These are phyloP conservation scores for Fusarium humuli DNA, from an alignment of 2,329 filamentous ascomycete genomes.

Conservation along the genomic window DNA sequence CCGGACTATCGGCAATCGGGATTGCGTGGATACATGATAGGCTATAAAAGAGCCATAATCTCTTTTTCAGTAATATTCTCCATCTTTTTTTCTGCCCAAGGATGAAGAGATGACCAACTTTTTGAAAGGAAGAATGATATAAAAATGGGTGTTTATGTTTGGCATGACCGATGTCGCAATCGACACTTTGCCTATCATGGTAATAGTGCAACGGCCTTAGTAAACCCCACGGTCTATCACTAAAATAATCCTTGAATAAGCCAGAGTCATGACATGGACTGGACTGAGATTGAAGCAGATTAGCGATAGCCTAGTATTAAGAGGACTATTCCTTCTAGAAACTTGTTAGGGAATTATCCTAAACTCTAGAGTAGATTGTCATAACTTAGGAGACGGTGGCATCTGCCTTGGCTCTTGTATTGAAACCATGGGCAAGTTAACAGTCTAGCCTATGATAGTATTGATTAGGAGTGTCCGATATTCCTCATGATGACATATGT, in stretches of 20 bases:
- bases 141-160: slow-evolving; percentile 22
- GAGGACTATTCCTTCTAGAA: neutral
- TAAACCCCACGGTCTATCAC: slow-evolving; percentile 21
- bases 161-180: slow-evolving; percentile 46
- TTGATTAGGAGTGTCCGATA: neutral
- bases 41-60: slow-evolving; percentile 20
- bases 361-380: neutral
- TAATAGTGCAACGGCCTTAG: slow-evolving; percentile 31
- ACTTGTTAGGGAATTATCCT: neutral
- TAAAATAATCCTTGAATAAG: neutral
- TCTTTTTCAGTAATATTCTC: slow-evolving; percentile 12
- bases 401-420: neutral
- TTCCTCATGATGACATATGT: neutral
- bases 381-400: neutral
- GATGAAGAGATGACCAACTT: slow-evolving; percentile 30
- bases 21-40: slow-evolving; percentile 3
- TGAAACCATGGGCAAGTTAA: neutral
- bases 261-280: neutral
- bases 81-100: slow-evolving; percentile 26
- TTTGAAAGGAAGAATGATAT: slow-evolving; percentile 26
- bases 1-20: slow-evolving; percentile 35
- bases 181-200: slow-evolving; percentile 41
- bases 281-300: neutral
- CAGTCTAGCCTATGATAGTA: neutral
- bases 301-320: neutral